Conservation (phyloP, 139 green algal genomes). For the Diplosphaera chodatii region DNA sequence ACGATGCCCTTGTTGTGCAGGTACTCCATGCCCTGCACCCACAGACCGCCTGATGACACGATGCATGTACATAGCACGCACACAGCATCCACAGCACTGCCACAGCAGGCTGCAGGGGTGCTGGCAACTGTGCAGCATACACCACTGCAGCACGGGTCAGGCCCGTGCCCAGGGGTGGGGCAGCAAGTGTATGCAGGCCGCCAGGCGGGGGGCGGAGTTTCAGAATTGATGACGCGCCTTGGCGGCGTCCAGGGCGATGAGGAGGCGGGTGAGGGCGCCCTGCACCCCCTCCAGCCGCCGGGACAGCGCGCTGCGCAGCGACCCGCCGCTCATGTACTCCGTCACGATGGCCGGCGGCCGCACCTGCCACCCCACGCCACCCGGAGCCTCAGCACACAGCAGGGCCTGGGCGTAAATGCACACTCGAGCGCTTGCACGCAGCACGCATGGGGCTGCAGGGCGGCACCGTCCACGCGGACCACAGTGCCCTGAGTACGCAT, state of each 20-base stretch:
- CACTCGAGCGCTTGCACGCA: too few species aligned
- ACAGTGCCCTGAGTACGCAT: too few species aligned
- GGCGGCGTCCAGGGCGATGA: slow-evolving; percentile 47
- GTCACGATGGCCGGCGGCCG: slow-evolving; percentile 63
- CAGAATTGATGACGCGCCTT: slow-evolving; percentile 25
- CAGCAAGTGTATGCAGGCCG: too few species aligned
- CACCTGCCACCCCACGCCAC: slow-evolving; percentile 2
- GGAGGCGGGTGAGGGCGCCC: slow-evolving; percentile 23
- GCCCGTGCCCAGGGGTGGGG: too few species aligned
- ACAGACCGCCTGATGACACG: neutral
- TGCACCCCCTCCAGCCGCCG: slow-evolving; percentile 41
- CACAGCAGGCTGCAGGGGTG: too few species aligned
- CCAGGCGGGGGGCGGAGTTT: too few species aligned
- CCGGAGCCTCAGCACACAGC: too few species aligned
- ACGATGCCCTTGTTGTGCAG: slow-evolving; percentile 67
- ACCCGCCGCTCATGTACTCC: slow-evolving; percentile 63
- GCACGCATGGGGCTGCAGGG: too few species aligned
- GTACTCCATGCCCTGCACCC: slow-evolving; percentile 70
- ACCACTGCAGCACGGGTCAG: too few species aligned
- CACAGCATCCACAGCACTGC: neutral
- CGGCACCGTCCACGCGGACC: too few species aligned
- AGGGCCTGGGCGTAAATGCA: too few species aligned
- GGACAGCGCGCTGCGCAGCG: slow-evolving; percentile 47
- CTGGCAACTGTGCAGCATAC: too few species aligned
- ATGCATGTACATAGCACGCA: neutral